Evolutionary conservation across 2,329 filamentous ascomycete species (phyloP), one percentile per base, ranked within the genome.

Genomic region (Ilyonectria robusta): DNA sequence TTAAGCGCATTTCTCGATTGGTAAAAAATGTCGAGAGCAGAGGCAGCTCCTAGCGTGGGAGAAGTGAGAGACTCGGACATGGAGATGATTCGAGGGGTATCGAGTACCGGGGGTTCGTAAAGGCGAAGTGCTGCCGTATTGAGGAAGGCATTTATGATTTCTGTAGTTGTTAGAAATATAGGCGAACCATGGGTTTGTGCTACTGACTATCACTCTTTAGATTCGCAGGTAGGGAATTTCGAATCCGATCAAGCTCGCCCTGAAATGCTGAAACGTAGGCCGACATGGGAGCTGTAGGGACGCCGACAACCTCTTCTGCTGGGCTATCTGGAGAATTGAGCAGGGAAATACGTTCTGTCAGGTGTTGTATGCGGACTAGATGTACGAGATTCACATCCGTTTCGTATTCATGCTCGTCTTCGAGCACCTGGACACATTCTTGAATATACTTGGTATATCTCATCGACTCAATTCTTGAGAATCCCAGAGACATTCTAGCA

Each of bases 361-460:
- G 73, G 21, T 84, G 81, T 70, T 88, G 86, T 1, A 87, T 78
- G 0, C 82, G 82, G 7, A 88, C 79, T 0, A 88, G 76, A 11
- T 85, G 80, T 1, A 86, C 79, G 1, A 88, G 78, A 2, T 81
- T 78, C 0, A 74, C 63, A 57, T 90, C 88, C 0, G 82, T 84
- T 8, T 84, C 79, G 60, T 81, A 83, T 60, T 89, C 87, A 6
- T 71, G 71, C 0, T 77, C 74, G 0, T 81, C 74, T 23, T 87
- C 81, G 0, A 90, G 75, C 3, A 84, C 79, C 3, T 76, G 77
- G 5, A 88, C 73, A 57, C 87, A 89, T 59, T 86, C 82, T 11
- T 87, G 82, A 1, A 87, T 80, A 61, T 89, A 89, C 6, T 79
- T 78, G 0, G 86, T 86, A 58, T 85, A 89, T n/a, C 80, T 82